Evolutionary conservation across 345 rosid species (phyloP).

Genomic region (Iberis pinnata): DNA sequence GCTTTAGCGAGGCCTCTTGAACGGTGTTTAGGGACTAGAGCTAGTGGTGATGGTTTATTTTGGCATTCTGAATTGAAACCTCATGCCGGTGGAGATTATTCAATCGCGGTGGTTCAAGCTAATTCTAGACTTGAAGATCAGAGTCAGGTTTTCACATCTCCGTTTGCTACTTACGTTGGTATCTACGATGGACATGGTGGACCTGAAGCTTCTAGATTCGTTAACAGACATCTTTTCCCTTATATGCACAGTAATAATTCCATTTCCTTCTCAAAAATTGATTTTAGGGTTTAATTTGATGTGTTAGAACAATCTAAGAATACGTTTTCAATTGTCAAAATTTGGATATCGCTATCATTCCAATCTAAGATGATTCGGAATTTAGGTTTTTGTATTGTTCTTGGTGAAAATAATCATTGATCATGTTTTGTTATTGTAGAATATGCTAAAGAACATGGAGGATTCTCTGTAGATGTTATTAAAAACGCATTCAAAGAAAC

Average conservation of each 20-base stretch:
- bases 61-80: slow-evolving; percentile 84
- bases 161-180: slow-evolving; percentile 76
- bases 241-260: slow-evolving; percentile 56
- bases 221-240: slow-evolving; percentile 74
- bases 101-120: slow-evolving; percentile 94
- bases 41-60: slow-evolving; percentile 56
- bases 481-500: slow-evolving; percentile 82
- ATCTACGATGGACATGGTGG: slow-evolving; percentile 98
- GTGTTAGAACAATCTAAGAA: neutral
- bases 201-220: slow-evolving; percentile 92
- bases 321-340: slow-evolving; percentile 4
- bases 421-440: slow-evolving; percentile 36
- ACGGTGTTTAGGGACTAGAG: slow-evolving; percentile 58
- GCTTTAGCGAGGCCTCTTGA: slow-evolving; percentile 59
- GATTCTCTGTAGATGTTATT: slow-evolving; percentile 67
- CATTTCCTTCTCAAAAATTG: slow-evolving; percentile 13
- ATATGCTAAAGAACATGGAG: slow-evolving; percentile 75
- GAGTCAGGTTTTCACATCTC: slow-evolving; percentile 73
- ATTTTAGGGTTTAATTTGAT: neutral
- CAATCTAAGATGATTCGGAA: too few relatives aligned
- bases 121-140: slow-evolving; percentile 80
- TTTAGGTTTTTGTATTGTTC: neutral
- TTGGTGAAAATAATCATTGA: neutral
- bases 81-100: slow-evolving; percentile 80
- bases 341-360: neutral